Evolutionary conservation across 345 rosid genomes (phyloP).

Genomic region (Limnanthes douglasii): DNA sequence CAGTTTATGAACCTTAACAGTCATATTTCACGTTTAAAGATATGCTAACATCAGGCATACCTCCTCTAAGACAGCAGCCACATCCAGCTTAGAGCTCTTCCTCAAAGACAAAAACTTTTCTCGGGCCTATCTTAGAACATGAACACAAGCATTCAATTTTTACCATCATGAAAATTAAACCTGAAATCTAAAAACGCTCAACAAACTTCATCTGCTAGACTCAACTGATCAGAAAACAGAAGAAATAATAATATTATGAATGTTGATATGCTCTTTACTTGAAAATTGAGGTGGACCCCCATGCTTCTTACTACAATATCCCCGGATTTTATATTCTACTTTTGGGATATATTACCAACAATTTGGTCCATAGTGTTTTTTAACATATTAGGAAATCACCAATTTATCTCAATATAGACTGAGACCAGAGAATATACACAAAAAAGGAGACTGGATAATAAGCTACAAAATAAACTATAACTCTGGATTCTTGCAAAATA

Average conservation of each 20-base stretch:
- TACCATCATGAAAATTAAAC: conserved; percentile 1
- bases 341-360: too few species aligned
- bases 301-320: too few species aligned
- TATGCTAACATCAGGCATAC: conserved; percentile 16
- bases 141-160: conserved; percentile 5
- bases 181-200: conserved; percentile 4
- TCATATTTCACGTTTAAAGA: conserved; percentile 3
- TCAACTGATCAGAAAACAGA: conserved; percentile 3
- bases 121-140: conserved; percentile 36
- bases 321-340: too few species aligned
- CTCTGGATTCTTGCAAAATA: conserved; percentile 5
- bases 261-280: conserved; percentile 1
- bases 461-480: background rate
- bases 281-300: too few species aligned
- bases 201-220: too few species aligned
- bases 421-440: too few species aligned
- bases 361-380: too few species aligned
- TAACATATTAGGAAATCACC: too few species aligned
- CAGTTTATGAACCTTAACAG: conserved; percentile 6
- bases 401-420: too few species aligned
- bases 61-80: conserved; percentile 57
- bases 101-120: conserved; percentile 67
- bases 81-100: conserved; percentile 58
- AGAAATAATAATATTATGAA: background rate
- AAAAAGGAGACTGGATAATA: background rate